A percentile compares a stretch with the other conserved stretches of the same genome.
These are phyloP conservation scores for Heimioporus sp. DNA, from an alignment of 768 basidiomycete species.

Conservation along the genomic window DNA sequence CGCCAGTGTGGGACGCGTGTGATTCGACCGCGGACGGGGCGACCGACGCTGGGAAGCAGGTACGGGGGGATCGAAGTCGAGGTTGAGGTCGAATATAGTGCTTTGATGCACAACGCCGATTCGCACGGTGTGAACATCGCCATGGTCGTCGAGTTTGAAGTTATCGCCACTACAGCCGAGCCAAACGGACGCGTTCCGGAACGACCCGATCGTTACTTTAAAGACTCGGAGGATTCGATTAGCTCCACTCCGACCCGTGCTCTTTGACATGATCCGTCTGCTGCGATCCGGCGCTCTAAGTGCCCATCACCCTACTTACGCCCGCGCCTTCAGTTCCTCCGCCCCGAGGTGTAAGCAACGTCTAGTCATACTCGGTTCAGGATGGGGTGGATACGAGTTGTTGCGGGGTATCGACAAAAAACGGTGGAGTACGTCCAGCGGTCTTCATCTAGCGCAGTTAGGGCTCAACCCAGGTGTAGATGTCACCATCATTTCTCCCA, in stretches of 20 bases:
- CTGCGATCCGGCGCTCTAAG: neutral
- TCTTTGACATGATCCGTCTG: constrained; percentile 11
- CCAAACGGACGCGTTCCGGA: constrained; percentile 8
- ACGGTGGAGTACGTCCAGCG: constrained; percentile 54
- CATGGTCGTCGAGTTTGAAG: no score
- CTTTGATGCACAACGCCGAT: no score
- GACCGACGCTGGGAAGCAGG: no score
- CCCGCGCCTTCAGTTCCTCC: constrained; percentile 41
- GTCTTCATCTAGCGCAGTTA: neutral
- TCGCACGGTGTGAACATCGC: no score
- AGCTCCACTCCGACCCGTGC: neutral
- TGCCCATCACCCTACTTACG: constrained; percentile 4
- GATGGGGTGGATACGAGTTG: constrained; percentile 77
- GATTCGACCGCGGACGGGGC: no score
- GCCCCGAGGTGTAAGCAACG: constrained; percentile 32
- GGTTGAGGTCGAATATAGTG: no score
- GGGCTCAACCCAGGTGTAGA: constrained; percentile 38
- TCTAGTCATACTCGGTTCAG: constrained; percentile 71
- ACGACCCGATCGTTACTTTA: constrained; percentile 7
- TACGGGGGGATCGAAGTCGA: no score
- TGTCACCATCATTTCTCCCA: constrained; percentile 65
- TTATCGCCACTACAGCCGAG: no score
- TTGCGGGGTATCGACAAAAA: constrained; percentile 67
- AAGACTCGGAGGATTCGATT: neutral
- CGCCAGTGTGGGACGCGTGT: no score